Evolutionary conservation across 164 flowering plant species (phyloP).

Genomic region (Tetrastigma voinierianum): DNA sequence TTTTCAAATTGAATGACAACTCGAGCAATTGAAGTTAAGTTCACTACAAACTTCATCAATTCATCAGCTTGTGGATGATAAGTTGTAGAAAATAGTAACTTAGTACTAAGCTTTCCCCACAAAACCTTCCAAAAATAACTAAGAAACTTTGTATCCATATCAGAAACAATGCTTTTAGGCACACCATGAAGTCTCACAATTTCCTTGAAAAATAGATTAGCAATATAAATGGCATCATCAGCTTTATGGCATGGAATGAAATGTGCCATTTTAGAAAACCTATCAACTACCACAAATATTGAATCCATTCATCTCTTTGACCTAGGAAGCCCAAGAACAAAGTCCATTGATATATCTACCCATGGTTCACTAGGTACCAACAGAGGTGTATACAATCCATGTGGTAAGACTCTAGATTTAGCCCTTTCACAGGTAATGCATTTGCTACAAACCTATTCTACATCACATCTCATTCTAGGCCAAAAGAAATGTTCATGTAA

Average conservation of each 20-base stretch:
- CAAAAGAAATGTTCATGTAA: slow-evolving; percentile 9
- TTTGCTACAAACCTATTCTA: not conserved
- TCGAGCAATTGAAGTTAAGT: no score
- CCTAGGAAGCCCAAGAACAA: not conserved
- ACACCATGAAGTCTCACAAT: not conserved
- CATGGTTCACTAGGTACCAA: slow-evolving; percentile 8
- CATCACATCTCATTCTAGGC: slow-evolving; percentile 12
- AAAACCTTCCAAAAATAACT: no score
- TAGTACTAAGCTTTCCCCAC: no score
- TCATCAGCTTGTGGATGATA: no score
- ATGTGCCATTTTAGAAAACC: slow-evolving; percentile 8
- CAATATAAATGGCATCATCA: not conserved
- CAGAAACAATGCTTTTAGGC: not conserved
- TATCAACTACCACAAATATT: slow-evolving; percentile 1
- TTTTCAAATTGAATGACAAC: no score
- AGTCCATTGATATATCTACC: slow-evolving; percentile 6
- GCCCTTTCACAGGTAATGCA: slow-evolving; percentile 12
- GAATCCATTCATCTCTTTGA: not conserved
- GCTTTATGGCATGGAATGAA: slow-evolving; percentile 1
- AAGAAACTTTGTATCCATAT: no score
- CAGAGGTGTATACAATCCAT: slow-evolving; percentile 6
- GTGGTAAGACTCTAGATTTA: slow-evolving; percentile 1
- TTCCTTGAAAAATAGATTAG: slow-evolving; percentile 3
- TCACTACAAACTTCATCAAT: no score
- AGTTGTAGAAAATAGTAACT: no score